These are phyloP conservation scores for Pythium angustatum DNA, from an alignment of 352 stramenopile genomes.

Conservation along the genomic window DNA sequence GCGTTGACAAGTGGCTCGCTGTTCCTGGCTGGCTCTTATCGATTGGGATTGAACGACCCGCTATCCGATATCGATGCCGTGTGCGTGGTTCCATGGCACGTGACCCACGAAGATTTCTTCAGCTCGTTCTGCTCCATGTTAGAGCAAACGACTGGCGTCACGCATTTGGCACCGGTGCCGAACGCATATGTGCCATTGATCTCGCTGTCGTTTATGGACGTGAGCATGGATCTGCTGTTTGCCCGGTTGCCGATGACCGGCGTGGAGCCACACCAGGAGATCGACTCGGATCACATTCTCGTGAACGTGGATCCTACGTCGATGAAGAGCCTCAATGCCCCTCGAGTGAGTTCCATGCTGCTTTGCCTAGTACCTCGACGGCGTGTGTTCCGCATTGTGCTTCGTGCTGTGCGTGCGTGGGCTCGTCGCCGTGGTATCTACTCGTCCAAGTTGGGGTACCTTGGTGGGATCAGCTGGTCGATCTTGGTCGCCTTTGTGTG, in stretches of 20 bases:
- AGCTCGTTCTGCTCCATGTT: constrained; percentile 67
- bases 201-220: constrained; percentile 85
- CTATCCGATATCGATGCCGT: constrained; percentile 86
- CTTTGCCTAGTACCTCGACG: constrained; percentile 90
- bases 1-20: constrained; percentile 72
- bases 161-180: constrained; percentile 77
- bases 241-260: constrained; percentile 62
- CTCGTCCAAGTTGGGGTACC: constrained; percentile 95
- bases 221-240: constrained; percentile 94
- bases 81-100: constrained; percentile 77
- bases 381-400: constrained; percentile 86
- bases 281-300: constrained; percentile 88
- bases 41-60: constrained; percentile 78
- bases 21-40: constrained; percentile 87
- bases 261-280: constrained; percentile 75
- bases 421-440: constrained; percentile 93
- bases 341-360: constrained; percentile 95
- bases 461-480: constrained; percentile 98
- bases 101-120: constrained; percentile 89
- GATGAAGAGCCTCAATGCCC: constrained; percentile 95
- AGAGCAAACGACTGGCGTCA: constrained; percentile 62
- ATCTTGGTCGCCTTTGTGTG: constrained; percentile 97
- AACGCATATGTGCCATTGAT: constrained; percentile 93
- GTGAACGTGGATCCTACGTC: constrained; percentile 92
- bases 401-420: constrained; percentile 76